Evolutionary conservation across 148 eudicot species (phyloP), one percentile per base, ranked within the genome.

Genomic region (Persicaria maculosa): DNA sequence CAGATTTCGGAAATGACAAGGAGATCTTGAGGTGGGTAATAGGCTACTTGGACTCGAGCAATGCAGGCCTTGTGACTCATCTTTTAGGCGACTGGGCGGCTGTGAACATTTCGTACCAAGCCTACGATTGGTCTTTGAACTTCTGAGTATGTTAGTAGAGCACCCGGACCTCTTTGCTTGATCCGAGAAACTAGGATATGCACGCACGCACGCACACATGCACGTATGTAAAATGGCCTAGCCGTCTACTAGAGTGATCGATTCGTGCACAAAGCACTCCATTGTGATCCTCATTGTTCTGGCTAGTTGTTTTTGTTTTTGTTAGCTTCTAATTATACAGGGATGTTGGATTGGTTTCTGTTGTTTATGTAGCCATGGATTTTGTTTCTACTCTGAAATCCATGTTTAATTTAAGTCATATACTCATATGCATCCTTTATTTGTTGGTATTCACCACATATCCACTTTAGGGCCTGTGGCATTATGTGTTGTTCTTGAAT

Each of bases 51-150:
- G 98, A 92, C 83, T 86, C 93, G 67, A 82, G 83, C 45, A 88
- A 85, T 78, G 84, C 96, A 50, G 96, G 98, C 50, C 91, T 95
- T 58, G 77, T 95, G 77, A 84, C 88, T 72, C 98, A 95, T 85
- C 89, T 95, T 62, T 79, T 88, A 77, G 81, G 86, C 71, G 98
- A 95, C 72, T 93, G 93, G 10, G 91, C 88, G 14, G 59, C 78
- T 7, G 75, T 95, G 50, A 83, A 79, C 77, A 75, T 95, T 69
- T 79, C 67, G 50, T 88, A 90, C 84, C 86, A 88, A 76, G 81
- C 83, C 62, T 92, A 83, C 72, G 92, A 95, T 72, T 95, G 93
- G 93, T 92, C 97, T 31, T 69, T 86, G 54, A 89, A 95, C 72
- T 85, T 77, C 17, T 90, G 44, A 36, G 40, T 31, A 31, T 31